phyloP scores from a whole-genome alignment of 225 moss, liverwort and hornwort species.

The Ulota crispa region DNA sequence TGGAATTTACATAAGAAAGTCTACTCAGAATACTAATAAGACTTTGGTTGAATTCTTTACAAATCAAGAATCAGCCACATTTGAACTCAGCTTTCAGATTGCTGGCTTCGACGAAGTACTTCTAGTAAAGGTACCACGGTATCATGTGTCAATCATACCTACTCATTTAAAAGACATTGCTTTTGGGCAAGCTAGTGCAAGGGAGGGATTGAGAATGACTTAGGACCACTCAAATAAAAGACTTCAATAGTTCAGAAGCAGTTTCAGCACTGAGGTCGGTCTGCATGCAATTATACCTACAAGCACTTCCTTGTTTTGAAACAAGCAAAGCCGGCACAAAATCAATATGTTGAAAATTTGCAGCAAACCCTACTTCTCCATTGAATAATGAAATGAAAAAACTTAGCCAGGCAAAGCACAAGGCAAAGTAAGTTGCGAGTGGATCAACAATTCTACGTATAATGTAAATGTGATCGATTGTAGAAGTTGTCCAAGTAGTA shows the following conservation, averaged over 20 bases:
- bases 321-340: neutral
- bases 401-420: neutral
- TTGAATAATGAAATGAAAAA: neutral
- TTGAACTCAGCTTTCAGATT: neutral
- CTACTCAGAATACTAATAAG: neutral
- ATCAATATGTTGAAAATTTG: neutral
- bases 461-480: neutral
- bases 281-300: neutral
- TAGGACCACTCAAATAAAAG: neutral
- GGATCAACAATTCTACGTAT: neutral
- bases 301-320: neutral
- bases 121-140: neutral
- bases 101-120: neutral
- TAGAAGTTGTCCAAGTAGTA: neutral
- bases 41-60: rapidly evolving
- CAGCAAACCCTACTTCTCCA: neutral
- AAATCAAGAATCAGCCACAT: neutral
- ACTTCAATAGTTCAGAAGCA: neutral
- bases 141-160: neutral
- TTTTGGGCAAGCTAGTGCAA: neutral
- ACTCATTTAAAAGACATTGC: neutral
- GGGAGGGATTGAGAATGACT: neutral
- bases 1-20: neutral
- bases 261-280: neutral
- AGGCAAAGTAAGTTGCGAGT: neutral